Base-by-base conservation (phyloP, 2,329 filamentous ascomycete genomes). In the Coniochaeta sp. region DNA sequence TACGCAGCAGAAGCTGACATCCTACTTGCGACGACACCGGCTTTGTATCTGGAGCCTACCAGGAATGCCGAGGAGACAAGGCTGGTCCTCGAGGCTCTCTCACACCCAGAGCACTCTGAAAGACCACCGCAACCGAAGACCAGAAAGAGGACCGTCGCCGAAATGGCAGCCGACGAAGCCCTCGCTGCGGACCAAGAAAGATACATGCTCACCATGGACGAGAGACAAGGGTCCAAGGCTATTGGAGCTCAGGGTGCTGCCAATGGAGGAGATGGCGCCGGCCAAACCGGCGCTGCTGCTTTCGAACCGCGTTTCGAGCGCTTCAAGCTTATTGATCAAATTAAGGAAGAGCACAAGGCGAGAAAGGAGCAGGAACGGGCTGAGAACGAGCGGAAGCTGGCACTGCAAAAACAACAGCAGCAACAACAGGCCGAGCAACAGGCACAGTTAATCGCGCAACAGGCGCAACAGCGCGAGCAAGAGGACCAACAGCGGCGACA, bases 131-230 rank as follows among this genome's bases (percentile, higher is more conserved):
- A 87, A 54, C 91, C 91, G 3, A 96, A 96, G 75, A 86, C 85
- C 7, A 79, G 94, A 52, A 97, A 99, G 76, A 84, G 92, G 56
- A 99, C 94, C 0, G 86, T 95, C 16, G 94, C 94, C 8, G 92
- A 99, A 65, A 83, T 97, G 73, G 94, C 90, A 8, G 92, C 92
- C 7, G 94, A 99, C 63, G 91, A 99, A 70, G 92, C 94, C 1
- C 78, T 90, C 54, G 90, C 91, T 1, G 92, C 91, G 20, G 89
- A 91, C 53, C 85, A 90, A 57, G 91, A 99, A 68, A 82, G 90
- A 46, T 95, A 90, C 59, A 94, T 99, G 90, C 84, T 97, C 49
- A 85, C 89, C 20, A 83, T 91, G 69, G 94, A 99, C 62, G 92
- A 96, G 60, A 81, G 90, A 6, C 78, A 91, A 54, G 79, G 83